Conservation (phyloP, 768 basidiomycete genomes). For the Tricholoma bakamatsutake region DNA sequence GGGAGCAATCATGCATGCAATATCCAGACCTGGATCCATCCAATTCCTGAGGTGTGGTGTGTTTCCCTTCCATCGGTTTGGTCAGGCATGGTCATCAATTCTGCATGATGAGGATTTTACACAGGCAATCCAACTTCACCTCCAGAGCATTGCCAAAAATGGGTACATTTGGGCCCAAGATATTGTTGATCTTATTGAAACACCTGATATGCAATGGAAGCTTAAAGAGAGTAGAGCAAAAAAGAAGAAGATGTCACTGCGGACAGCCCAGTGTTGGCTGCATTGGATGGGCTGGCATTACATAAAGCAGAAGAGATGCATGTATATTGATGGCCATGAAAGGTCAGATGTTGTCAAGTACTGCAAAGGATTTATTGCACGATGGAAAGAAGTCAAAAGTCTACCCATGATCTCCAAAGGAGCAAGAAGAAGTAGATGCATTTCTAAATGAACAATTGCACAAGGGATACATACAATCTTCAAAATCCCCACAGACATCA, state of each 20-base stretch:
- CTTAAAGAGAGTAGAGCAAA: not conserved
- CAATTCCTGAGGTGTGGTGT: too few species aligned
- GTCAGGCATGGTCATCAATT: not conserved
- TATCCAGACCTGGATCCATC: too few species aligned
- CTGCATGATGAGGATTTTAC: not conserved
- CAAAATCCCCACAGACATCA: too few species aligned
- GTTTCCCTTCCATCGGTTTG: not conserved
- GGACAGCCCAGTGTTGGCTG: conserved; percentile 1
- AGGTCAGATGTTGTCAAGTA: not conserved
- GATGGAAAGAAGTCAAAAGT: not conserved
- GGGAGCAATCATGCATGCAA: not conserved
- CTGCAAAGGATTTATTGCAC: not conserved
- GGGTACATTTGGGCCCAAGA: conserved; percentile 1
- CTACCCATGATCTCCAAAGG: too few species aligned
- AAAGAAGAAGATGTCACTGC: not conserved
- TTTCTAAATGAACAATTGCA: too few species aligned
- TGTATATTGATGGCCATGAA: not conserved
- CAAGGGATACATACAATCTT: too few species aligned
- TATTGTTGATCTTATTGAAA: not conserved
- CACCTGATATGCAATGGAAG: not conserved
- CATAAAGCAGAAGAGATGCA: not conserved
- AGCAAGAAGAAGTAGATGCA: too few species aligned
- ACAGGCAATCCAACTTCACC: not conserved
- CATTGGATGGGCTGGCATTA: conserved; percentile 1
- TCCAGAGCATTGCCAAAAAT: not conserved